Conservation (phyloP, 768 basidiomycete species). For the Boletus reticulatus region DNA sequence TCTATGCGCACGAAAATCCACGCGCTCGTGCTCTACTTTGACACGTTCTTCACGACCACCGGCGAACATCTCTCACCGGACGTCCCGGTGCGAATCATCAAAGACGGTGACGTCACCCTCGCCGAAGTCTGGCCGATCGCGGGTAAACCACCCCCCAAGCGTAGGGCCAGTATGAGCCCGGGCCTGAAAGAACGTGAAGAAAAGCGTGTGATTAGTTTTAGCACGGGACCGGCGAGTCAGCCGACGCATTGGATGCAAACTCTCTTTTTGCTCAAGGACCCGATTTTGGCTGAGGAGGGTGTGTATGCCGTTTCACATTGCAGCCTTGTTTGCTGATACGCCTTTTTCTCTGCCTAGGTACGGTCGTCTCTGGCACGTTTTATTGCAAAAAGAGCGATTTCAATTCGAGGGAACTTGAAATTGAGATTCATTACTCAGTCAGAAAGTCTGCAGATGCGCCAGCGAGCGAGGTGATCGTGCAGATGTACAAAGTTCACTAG, state of each 20-base stretch:
- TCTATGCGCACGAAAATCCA: slow-evolving; percentile 63
- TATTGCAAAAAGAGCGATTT: slow-evolving; percentile 72
- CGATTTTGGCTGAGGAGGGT: slow-evolving; percentile 77
- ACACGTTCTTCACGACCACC: slow-evolving; percentile 80
- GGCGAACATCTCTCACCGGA: slow-evolving; percentile 52
- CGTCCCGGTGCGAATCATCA: slow-evolving; percentile 53
- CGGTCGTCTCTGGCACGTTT: slow-evolving; percentile 76
- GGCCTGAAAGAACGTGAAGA: slow-evolving; percentile 40
- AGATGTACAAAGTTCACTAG: slow-evolving; percentile 78
- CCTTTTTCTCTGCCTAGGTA: slow-evolving; percentile 43
- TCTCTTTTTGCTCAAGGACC: slow-evolving; percentile 78
- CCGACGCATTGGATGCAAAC: slow-evolving; percentile 99
- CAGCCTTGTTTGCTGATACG: neutral
- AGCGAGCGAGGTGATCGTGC: slow-evolving; percentile 53
- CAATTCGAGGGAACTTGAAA: slow-evolving; percentile 86
- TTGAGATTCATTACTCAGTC: slow-evolving; percentile 81
- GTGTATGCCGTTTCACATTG: slow-evolving; percentile 15
- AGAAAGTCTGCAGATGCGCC: slow-evolving; percentile 37
- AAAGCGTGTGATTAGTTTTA: slow-evolving; percentile 64
- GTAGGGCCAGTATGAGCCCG: slow-evolving; percentile 56
- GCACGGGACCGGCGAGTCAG: slow-evolving; percentile 83
- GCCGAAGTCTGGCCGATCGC: slow-evolving; percentile 82
- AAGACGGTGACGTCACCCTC: slow-evolving; percentile 57
- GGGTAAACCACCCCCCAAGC: slow-evolving; percentile 56
- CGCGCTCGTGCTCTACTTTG: slow-evolving; percentile 90